A percentile compares a stretch with the other conserved stretches of the same genome.
These are phyloP conservation scores for Filobasidium floriforme DNA, from an alignment of 768 basidiomycete species.

Conservation along the genomic window DNA sequence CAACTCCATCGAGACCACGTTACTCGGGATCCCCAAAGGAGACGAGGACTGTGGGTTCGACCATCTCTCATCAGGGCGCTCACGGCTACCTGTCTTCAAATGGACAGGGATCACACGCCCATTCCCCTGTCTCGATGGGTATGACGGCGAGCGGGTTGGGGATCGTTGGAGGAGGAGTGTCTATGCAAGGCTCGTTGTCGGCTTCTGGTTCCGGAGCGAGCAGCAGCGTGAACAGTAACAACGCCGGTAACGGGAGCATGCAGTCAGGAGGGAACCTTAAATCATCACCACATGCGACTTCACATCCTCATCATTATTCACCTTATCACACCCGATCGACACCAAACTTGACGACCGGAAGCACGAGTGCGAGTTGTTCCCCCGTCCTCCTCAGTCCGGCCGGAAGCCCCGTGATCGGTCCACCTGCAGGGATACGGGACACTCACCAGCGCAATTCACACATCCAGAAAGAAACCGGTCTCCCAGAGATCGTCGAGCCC, in stretches of 20 bases:
- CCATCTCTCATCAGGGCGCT: background rate
- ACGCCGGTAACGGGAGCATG: background rate
- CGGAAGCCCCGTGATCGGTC: background rate
- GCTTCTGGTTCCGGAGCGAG: background rate
- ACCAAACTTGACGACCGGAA: slow-evolving; percentile 5
- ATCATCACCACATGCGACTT: background rate
- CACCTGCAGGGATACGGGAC: slow-evolving; percentile 13
- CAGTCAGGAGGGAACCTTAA: background rate
- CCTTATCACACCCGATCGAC: slow-evolving; percentile 11
- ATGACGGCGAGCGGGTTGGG: background rate
- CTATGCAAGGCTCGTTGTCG: background rate
- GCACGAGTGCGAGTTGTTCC: background rate
- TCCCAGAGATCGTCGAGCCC: slow-evolving; percentile 17
- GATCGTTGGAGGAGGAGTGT: background rate
- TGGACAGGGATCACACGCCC: background rate
- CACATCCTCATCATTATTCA: background rate
- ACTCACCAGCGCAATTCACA: background rate
- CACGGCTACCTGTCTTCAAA: background rate
- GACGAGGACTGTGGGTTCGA: background rate
- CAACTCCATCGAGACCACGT: background rate
- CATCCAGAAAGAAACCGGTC: slow-evolving; percentile 17
- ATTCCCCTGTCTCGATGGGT: background rate
- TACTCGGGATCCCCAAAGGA: slow-evolving; percentile 12
- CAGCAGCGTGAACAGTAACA: background rate
- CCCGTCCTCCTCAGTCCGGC: slow-evolving; percentile 4